Conservation (phyloP, 2,329 filamentous ascomycete species). For the Dendryphion nanum region DNA sequence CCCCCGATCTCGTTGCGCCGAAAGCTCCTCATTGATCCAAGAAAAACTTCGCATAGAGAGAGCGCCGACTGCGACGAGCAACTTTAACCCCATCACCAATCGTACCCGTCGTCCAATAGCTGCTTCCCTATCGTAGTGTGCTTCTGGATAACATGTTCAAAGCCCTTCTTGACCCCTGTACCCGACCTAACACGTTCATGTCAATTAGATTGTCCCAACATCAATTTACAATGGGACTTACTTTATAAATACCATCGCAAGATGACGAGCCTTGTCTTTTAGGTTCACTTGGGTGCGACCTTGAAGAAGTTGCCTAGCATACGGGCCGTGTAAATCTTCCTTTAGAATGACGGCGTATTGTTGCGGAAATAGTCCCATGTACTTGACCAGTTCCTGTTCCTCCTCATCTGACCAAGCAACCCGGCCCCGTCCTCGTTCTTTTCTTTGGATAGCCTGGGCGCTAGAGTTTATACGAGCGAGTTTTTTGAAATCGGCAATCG, state of each 20-base stretch:
- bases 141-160: slow-evolving; percentile 21
- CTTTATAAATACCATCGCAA: slow-evolving; percentile 42
- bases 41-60: too few relatives aligned
- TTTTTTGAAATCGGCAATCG: slow-evolving; percentile 11
- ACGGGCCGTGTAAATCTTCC: slow-evolving; percentile 19
- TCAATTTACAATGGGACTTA: slow-evolving; percentile 16
- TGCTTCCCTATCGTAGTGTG: slow-evolving; percentile 13
- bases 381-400: slow-evolving; percentile 45
- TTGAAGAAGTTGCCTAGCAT: slow-evolving; percentile 15
- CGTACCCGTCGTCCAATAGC: slow-evolving; percentile 19
- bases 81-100: slow-evolving; percentile 18
- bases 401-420: slow-evolving; percentile 29
- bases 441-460: neutral
- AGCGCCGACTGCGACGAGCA: too few relatives aligned
- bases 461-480: slow-evolving; percentile 17
- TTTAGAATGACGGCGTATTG: slow-evolving; percentile 48
- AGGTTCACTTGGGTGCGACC: slow-evolving; percentile 53
- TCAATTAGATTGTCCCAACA: neutral
- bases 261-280: slow-evolving; percentile 45
- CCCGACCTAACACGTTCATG: slow-evolving; percentile 21
- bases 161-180: slow-evolving; percentile 25
- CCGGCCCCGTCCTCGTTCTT: slow-evolving; percentile 11
- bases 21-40: too few relatives aligned
- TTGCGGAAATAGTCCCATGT: slow-evolving; percentile 48
- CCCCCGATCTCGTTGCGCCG: too few relatives aligned